Evolutionary conservation across 1,139 yeast genomes (phyloP), one percentile per base, ranked within the genome.

Genomic region (Kodamaea suecica): DNA sequence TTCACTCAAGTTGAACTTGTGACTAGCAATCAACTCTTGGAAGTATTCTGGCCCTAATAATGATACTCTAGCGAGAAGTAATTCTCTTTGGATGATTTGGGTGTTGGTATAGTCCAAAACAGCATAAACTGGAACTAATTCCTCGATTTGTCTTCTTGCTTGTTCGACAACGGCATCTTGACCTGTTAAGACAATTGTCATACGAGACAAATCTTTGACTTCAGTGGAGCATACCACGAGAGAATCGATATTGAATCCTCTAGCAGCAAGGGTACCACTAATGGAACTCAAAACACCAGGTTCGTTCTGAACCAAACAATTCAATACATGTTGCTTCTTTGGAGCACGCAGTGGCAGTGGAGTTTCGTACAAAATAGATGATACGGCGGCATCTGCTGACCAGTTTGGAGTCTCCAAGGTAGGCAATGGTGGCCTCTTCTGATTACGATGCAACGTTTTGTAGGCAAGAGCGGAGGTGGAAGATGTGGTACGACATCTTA

Each of bases 121-220:
- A 6, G 98, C 98, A 70, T 95, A 92, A 26, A 92, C 97, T 4
- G 98, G 98, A 17, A 92, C 98, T 57, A 92, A 75, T 54, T 92
- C 97, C 66, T 92, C 98, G 47, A 92, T 84, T 63, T 92, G 98
- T 60, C 97, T 81, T 60, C 98, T 79, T n/a, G 97, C 97, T 69
- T 92, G 98, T 62, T 92, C 98, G 50, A 92, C 84, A 40, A 92
- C 92, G 17, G 95, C 96, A 54, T 90, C 96, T 59, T 88, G 95
- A 41, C 97, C 98, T 41, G 82, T 83, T 53, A 92, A 73, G 21
- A 87, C 96, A 53, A 92, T 86, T 9, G 98, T 92, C 98, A 92
- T 92, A 59, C 98, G 78, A 23, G 96, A 85, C 49, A 92, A 74
- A 59, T 92, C 97, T 63, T 84, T 82, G 43, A 92, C 97, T 61